Evolutionary conservation across 2,329 filamentous ascomycete species (phyloP), one percentile per base, ranked within the genome.

Genomic region (Amylocarpus encephaloides): DNA sequence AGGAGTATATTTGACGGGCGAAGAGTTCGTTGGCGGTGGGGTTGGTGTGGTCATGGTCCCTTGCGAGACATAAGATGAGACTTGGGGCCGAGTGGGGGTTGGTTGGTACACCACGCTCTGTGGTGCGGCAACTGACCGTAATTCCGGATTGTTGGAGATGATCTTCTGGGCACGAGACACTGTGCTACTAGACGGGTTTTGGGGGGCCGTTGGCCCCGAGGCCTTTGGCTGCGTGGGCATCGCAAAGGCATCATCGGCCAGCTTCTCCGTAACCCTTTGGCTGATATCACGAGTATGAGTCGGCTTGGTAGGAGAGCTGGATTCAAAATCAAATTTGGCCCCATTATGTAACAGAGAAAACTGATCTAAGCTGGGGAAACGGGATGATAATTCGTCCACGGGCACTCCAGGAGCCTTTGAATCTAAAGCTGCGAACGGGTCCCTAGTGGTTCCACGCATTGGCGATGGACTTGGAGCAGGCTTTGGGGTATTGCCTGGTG

Each of bases 381-480:
- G 80, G 26, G 82, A 78, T 0, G 92, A 89, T 22, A 96, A 73
- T 63, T 97, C 92, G 59, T 97, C 93, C 2, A 75, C 73, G 18
- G 79, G 76, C 6, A 72, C 72, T 58, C 73, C 58, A 55, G 70
- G 68, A 32, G 76, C 71, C 50, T 78, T 83, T 2, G 85, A 78
- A 66, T 98, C 93, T 22, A 98, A 76, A 0, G 88, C 89, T 15
- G 89, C 89, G 66, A 97, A 98, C 0, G 93, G 93, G 67, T 98
- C 93, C 42, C 79, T 82, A 22, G 77, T 76, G 1, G 82, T 78
- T 38, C 84, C 82, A 56, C 83, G 79, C 58, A 82, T 78, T 0
- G 88, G 85, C 5, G 87, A 89, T 6, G 82, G 78, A 60, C 72
- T 85, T 26, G 22, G 22, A 26, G 22, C 22, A 47, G 78, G 79